Evolutionary conservation across 108 stramenopile genomes (phyloP).

Genomic region (Skeletonema menzelii): DNA sequence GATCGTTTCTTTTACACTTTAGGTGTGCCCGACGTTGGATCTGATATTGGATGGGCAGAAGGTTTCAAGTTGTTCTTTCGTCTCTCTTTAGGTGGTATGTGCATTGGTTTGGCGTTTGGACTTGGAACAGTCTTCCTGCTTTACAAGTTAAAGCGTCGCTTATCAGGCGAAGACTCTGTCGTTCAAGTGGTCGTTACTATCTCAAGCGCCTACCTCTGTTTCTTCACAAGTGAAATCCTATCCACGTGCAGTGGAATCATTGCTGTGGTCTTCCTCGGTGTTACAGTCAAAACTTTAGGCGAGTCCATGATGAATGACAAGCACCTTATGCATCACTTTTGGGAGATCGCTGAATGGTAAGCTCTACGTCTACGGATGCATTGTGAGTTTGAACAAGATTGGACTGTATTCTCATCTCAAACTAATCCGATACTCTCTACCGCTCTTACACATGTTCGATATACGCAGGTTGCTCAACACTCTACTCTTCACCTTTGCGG

Average conservation of each 20-base stretch:
- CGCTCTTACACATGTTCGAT: no score
- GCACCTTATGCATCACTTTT: conserved; percentile 69
- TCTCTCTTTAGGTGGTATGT: conserved; percentile 57
- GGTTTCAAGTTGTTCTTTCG: conserved; percentile 27
- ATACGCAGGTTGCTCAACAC: no score
- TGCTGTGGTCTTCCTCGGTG: conserved; percentile 67
- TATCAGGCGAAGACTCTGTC: conserved; percentile 65
- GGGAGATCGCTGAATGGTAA: no score
- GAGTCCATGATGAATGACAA: conserved; percentile 63
- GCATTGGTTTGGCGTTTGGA: conserved; percentile 74
- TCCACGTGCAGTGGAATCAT: conserved; percentile 73
- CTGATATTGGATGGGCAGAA: conserved; percentile 15
- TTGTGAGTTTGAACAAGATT: no score
- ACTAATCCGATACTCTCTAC: no score
- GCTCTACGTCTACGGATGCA: no score
- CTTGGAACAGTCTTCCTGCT: conserved; percentile 43
- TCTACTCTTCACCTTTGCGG: no score
- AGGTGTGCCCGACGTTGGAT: conserved; percentile 20
- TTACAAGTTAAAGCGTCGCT: conserved; percentile 47
- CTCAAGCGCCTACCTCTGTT: conserved; percentile 78
- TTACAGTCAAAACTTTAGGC: conserved; percentile 62
- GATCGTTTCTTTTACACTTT: conserved; percentile 15
- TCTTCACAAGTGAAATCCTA: conserved; percentile 83
- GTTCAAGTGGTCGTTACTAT: conserved; percentile 83
- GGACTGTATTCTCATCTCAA: no score